Conservation (phyloP, 2,329 filamentous ascomycete genomes). For the Nothopassalora personata region DNA sequence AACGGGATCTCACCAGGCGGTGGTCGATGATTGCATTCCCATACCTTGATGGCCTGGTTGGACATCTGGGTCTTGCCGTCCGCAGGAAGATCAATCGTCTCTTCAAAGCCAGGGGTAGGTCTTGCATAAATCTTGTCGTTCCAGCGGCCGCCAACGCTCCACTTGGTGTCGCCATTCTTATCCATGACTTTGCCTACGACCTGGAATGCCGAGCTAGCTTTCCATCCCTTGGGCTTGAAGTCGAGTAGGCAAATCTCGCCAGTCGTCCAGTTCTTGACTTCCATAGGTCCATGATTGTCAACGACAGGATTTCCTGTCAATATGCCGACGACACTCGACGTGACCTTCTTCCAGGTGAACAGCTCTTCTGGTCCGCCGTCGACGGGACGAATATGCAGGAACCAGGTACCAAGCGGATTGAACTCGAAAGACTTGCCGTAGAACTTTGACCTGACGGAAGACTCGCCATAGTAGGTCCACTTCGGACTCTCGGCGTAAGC, state of each 20-base stretch:
- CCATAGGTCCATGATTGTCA: slow-evolving; percentile 97
- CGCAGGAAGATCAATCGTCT: slow-evolving; percentile 51
- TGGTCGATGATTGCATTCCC: slow-evolving; percentile 81
- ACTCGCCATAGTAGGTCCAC: slow-evolving; percentile 97
- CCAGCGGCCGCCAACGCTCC: slow-evolving; percentile 91
- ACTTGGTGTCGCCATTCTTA: slow-evolving; percentile 69
- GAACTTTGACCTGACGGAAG: slow-evolving; percentile 91
- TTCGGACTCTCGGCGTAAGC: slow-evolving; percentile 86
- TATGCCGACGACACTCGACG: slow-evolving; percentile 94
- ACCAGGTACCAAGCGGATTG: slow-evolving; percentile 95
- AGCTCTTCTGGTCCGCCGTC: slow-evolving; percentile 65
- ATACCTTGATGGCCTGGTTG: slow-evolving; percentile 79
- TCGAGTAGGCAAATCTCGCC: slow-evolving; percentile 85
- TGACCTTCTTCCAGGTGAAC: slow-evolving; percentile 99
- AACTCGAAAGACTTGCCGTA: slow-evolving; percentile 97
- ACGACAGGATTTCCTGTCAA: slow-evolving; percentile 93
- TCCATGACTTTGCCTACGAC: slow-evolving; percentile 82
- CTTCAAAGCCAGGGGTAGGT: slow-evolving; percentile 85
- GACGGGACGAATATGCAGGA: slow-evolving; percentile 73
- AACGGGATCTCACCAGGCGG: slow-evolving; percentile 69
- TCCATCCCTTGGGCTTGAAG: slow-evolving; percentile 96
- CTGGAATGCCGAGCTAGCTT: slow-evolving; percentile 84
- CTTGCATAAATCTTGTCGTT: slow-evolving; percentile 96
- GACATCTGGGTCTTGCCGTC: slow-evolving; percentile 35
- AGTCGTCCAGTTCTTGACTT: slow-evolving; percentile 95